These are phyloP conservation scores for Venturia nashicola DNA, from an alignment of 2,329 filamentous ascomycete species.

Conservation along the genomic window DNA sequence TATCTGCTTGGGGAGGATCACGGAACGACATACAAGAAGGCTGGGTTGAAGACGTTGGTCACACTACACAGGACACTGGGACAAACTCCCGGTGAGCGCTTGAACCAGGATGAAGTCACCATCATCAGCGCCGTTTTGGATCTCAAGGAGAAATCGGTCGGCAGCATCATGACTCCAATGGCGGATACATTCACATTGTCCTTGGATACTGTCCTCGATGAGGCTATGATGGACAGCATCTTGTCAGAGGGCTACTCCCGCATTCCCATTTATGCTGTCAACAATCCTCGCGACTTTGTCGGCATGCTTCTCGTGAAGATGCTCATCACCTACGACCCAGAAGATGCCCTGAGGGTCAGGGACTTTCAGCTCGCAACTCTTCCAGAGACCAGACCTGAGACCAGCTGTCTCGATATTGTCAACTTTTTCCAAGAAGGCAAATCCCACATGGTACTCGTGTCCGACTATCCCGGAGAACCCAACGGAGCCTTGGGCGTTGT, in stretches of 20 bases:
- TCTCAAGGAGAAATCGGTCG: constrained; percentile 89
- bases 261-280: constrained; percentile 84
- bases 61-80: constrained; percentile 89
- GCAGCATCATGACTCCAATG: constrained; percentile 97
- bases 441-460: constrained; percentile 96
- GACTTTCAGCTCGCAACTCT: constrained; percentile 90
- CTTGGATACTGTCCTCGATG: constrained; percentile 86
- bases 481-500: constrained; percentile 86
- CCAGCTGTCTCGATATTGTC: constrained; percentile 94
- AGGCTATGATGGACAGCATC: constrained; percentile 88
- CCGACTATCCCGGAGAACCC: constrained; percentile 79
- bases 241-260: constrained; percentile 88
- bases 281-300: constrained; percentile 77
- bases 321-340: constrained; percentile 94
- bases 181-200: constrained; percentile 93
- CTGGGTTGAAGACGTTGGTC: constrained; percentile 88
- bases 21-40: constrained; percentile 96
- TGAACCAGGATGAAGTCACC: constrained; percentile 96
- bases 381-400: constrained; percentile 88
- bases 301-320: constrained; percentile 99
- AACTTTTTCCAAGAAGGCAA: constrained; percentile 99
- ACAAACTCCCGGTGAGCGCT: constrained; percentile 65
- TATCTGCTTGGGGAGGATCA: constrained; percentile 88
- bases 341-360: constrained; percentile 73
- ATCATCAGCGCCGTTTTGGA: constrained; percentile 97